Percentiles rank a stretch among this genome's conserved stretches.
phyloP scores from a whole-genome alignment of 179 eudicot species.

The Beta corolliflora region DNA sequence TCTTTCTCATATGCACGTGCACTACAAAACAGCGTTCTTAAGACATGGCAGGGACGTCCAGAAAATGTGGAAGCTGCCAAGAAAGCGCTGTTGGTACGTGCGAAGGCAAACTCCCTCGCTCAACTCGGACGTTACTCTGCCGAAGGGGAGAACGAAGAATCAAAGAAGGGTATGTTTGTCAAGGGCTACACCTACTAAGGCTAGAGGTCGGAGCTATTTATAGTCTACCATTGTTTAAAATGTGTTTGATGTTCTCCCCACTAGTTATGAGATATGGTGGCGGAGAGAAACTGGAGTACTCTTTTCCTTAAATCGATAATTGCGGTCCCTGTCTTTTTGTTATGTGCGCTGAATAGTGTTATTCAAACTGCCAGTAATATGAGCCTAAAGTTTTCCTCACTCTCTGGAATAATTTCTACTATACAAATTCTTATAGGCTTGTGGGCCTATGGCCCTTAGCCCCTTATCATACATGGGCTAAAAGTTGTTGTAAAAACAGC shows the following conservation, averaged over 20 bases:
- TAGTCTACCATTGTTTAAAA: neutral
- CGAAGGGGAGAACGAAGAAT: constrained; percentile 57
- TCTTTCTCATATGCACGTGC: constrained; percentile 68
- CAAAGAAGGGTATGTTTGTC: constrained; percentile 62
- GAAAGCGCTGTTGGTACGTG: constrained; percentile 47
- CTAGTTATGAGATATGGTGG: neutral
- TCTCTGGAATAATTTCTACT: too few species aligned
- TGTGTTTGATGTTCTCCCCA: neutral
- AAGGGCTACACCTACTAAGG: constrained; percentile 57
- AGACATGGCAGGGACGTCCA: constrained; percentile 62
- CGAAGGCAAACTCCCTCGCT: constrained; percentile 63
- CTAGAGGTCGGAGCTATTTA: constrained; percentile 1
- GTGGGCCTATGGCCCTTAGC: too few species aligned
- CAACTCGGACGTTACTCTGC: constrained; percentile 64
- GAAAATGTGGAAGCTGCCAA: constrained; percentile 58
- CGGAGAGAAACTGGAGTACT: neutral
- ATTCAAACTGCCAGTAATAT: neutral
- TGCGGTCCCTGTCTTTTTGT: neutral
- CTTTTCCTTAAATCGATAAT: neutral
- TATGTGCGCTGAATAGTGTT: neutral
- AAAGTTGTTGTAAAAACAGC: too few species aligned
- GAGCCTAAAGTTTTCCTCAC: neutral
- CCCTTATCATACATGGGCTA: too few species aligned
- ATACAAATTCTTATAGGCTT: too few species aligned
- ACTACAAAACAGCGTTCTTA: constrained; percentile 55